Percentiles rank a stretch among this genome's conserved stretches.
These are phyloP conservation scores for Scytalidium lignicola DNA, from an alignment of 2,329 filamentous ascomycete genomes.

Conservation along the genomic window DNA sequence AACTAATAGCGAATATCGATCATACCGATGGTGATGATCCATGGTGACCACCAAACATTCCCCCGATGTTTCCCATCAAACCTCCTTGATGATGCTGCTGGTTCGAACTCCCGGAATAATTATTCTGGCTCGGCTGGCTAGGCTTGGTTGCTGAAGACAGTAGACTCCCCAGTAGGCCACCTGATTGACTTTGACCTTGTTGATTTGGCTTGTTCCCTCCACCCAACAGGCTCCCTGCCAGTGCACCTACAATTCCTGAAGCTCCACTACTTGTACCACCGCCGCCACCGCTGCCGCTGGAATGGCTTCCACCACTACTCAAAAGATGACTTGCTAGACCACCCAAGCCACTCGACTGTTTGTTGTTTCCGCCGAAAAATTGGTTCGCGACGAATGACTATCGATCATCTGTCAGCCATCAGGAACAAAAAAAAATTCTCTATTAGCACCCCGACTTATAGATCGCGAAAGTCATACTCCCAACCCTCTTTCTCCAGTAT, in stretches of 20 bases:
- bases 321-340: constrained; percentile 31
- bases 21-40: constrained; percentile 17
- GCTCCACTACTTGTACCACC: constrained; percentile 20
- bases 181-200: constrained; percentile 29
- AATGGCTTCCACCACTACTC: constrained; percentile 19
- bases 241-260: constrained; percentile 31
- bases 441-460: too few species aligned
- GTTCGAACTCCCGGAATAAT: not conserved
- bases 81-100: constrained; percentile 7
- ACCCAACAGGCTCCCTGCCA: constrained; percentile 50
- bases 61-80: constrained; percentile 24
- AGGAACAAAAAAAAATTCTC: not conserved
- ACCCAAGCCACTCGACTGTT: constrained; percentile 15
- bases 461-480: constrained; percentile 47
- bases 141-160: not conserved
- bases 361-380: constrained; percentile 28
- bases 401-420: constrained; percentile 9
- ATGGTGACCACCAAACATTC: constrained; percentile 23
- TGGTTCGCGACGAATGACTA: constrained; percentile 28
- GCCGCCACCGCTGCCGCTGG: constrained; percentile 10
- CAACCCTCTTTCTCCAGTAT: constrained; percentile 52
- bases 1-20: constrained; percentile 1
- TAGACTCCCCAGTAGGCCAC: constrained; percentile 15
- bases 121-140: constrained; percentile 21
- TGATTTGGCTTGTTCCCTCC: constrained; percentile 38